Conservation (phyloP, 2,329 filamentous ascomycete species). For the Xylariales sp. region DNA sequence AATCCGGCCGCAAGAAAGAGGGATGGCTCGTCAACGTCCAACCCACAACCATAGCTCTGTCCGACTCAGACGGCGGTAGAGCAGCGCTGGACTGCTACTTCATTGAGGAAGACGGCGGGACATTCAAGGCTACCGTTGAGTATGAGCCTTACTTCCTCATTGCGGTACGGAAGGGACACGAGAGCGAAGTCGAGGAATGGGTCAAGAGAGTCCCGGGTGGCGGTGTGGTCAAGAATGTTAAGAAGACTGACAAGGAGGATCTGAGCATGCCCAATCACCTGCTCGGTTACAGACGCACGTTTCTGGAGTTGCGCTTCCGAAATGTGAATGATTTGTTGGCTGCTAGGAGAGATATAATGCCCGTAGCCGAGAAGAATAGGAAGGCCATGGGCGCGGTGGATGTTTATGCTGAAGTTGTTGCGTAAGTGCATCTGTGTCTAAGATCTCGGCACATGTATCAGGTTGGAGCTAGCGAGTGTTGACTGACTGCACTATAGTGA, state of each 20-base stretch:
- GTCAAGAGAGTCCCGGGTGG: conserved; percentile 71
- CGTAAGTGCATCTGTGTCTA: too few species aligned
- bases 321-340: conserved; percentile 84
- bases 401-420: conserved; percentile 93
- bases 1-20: conserved; percentile 71
- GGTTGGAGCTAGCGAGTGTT: too few species aligned
- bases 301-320: conserved; percentile 79
- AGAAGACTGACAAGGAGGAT: conserved; percentile 85
- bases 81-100: conserved; percentile 97
- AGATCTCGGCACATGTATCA: too few species aligned
- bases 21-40: conserved; percentile 97
- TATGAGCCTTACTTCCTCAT: conserved; percentile 97
- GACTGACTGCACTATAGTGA: conserved; percentile 21
- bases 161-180: conserved; percentile 80
- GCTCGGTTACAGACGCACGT: conserved; percentile 82
- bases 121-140: conserved; percentile 93
- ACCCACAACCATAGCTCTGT: conserved; percentile 63
- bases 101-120: conserved; percentile 79
- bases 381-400: conserved; percentile 97
- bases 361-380: conserved; percentile 93
- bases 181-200: conserved; percentile 96
- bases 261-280: conserved; percentile 93
- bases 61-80: conserved; percentile 77
- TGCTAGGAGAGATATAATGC: conserved; percentile 79
- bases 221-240: conserved; percentile 74